A percentile compares a stretch with the other conserved stretches of the same genome.
Conservation (phyloP, 106 monocot species). For the Vanilla planifolia region DNA sequence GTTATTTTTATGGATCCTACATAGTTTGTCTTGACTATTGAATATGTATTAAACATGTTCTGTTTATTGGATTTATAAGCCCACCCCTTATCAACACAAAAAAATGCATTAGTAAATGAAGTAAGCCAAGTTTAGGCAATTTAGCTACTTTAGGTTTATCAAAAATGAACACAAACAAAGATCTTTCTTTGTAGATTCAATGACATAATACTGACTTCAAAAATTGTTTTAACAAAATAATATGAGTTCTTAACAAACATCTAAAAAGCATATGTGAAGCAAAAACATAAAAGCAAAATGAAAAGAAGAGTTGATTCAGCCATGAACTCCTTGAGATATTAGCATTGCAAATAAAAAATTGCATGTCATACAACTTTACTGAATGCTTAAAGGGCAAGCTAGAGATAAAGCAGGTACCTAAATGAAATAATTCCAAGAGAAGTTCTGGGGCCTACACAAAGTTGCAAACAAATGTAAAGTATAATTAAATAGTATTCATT, state of each 20-base stretch:
- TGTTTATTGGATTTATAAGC: too few species aligned
- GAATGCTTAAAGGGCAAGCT: neutral
- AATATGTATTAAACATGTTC: too few species aligned
- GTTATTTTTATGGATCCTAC: too few species aligned
- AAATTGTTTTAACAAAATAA: neutral
- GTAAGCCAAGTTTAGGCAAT: too few species aligned
- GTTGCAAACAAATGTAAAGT: too few species aligned
- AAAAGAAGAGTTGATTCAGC: neutral
- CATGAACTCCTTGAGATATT: neutral
- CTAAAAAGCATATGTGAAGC: neutral
- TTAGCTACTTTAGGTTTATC: too few species aligned
- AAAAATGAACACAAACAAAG: too few species aligned
- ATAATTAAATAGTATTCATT: too few species aligned
- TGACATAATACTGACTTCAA: neutral
- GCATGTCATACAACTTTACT: too few species aligned
- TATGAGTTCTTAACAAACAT: neutral
- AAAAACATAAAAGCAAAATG: neutral
- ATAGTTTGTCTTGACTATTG: too few species aligned
- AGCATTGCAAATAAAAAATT: neutral
- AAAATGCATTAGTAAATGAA: too few species aligned
- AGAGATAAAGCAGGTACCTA: constrained; percentile 37
- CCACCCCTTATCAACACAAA: too few species aligned
- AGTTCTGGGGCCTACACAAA: constrained; percentile 79
- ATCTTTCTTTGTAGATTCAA: neutral
- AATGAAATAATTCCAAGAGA: constrained; percentile 51